These are phyloP conservation scores for Coemansia sp. DNA, from an alignment of 192 early-diverging fungal genomes.

Conservation along the genomic window DNA sequence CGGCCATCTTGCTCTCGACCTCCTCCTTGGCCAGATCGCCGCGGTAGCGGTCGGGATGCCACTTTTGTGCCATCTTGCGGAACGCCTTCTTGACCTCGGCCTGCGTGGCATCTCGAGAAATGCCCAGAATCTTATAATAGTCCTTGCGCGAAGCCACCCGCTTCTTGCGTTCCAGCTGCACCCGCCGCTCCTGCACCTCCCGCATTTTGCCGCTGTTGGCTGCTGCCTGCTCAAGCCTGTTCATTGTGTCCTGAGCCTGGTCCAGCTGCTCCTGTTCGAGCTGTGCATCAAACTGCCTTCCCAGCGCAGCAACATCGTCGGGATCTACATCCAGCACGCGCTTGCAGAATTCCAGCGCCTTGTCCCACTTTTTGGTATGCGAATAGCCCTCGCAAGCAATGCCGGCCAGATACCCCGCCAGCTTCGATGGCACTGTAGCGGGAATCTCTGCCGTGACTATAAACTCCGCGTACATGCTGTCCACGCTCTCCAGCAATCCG, in stretches of 20 bases:
- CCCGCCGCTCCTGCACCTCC: slow-evolving; percentile 46
- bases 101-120: slow-evolving; percentile 67
- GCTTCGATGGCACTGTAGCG: slow-evolving; percentile 30
- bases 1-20: slow-evolving; percentile 86
- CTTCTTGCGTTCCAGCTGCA: slow-evolving; percentile 54
- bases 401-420: slow-evolving; percentile 34
- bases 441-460: slow-evolving; percentile 17
- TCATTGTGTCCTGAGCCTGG: slow-evolving; percentile 70
- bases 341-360: slow-evolving; percentile 65
- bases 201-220: slow-evolving; percentile 27
- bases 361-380: slow-evolving; percentile 52
- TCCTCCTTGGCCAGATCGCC: slow-evolving; percentile 75
- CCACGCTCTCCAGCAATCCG: slow-evolving; percentile 39
- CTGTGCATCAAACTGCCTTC: slow-evolving; percentile 67
- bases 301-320: slow-evolving; percentile 69
- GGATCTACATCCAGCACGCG: slow-evolving; percentile 68
- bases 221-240: slow-evolving; percentile 63
- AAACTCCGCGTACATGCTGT: slow-evolving; percentile 35
- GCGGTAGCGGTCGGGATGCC: slow-evolving; percentile 77
- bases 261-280: slow-evolving; percentile 73
- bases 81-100: slow-evolving; percentile 90
- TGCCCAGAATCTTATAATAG: slow-evolving; percentile 94
- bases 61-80: slow-evolving; percentile 82
- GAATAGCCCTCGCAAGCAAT: slow-evolving; percentile 48
- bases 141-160: slow-evolving; percentile 61